phyloP scores from a whole-genome alignment of 2,329 filamentous ascomycete genomes.

The Aureobasidium sp. region DNA sequence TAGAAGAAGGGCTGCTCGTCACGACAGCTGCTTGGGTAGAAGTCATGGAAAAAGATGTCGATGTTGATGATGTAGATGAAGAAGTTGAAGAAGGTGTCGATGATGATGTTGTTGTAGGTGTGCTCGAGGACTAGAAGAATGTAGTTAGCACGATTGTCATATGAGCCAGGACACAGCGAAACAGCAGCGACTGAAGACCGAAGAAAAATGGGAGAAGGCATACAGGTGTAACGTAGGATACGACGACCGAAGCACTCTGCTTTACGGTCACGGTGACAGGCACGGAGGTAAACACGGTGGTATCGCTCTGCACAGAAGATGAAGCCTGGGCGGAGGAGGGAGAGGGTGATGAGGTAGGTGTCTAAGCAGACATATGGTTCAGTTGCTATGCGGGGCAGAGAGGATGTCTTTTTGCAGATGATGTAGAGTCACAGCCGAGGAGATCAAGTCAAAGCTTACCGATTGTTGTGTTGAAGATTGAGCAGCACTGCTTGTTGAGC shows the following conservation, averaged over 20 bases:
- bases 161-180: neutral
- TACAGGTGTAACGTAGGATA: slow-evolving; percentile 27
- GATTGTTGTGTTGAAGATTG: neutral
- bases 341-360: slow-evolving; percentile 10
- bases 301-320: slow-evolving; percentile 8
- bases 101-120: slow-evolving; percentile 13
- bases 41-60: slow-evolving; percentile 8
- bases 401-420: neutral
- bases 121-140: neutral
- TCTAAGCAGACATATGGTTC: slow-evolving; percentile 12
- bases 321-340: neutral
- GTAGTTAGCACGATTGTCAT: neutral
- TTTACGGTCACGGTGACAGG: slow-evolving; percentile 23
- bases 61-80: slow-evolving; percentile 19
- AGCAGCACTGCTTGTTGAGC: slow-evolving; percentile 20
- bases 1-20: slow-evolving; percentile 12
- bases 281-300: slow-evolving; percentile 5
- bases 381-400: neutral
- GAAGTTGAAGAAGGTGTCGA: slow-evolving; percentile 16
- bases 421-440: neutral
- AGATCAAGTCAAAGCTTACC: neutral
- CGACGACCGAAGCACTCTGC: slow-evolving; percentile 20
- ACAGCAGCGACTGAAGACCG: neutral
- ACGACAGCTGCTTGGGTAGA: slow-evolving; percentile 17
- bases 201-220: slow-evolving; percentile 20